These are phyloP conservation scores for Gyrodon lividus DNA, from an alignment of 768 basidiomycete species.

Conservation along the genomic window DNA sequence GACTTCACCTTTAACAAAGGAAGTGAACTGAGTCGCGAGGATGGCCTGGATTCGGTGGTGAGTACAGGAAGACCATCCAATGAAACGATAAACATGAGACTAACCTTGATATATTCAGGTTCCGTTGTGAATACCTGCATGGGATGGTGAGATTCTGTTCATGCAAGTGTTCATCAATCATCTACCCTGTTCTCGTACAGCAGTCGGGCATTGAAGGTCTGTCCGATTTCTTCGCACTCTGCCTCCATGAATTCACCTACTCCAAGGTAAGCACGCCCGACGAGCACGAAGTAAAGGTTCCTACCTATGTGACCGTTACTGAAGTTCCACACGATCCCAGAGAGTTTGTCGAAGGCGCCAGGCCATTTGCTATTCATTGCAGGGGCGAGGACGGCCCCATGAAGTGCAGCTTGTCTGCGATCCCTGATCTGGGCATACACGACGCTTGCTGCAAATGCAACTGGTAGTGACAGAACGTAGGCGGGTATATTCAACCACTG, in stretches of 20 bases:
- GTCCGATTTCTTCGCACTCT: slow-evolving; percentile 19
- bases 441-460: slow-evolving; percentile 15
- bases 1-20: slow-evolving; percentile 35
- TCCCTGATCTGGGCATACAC: slow-evolving; percentile 47
- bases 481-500: slow-evolving; percentile 13
- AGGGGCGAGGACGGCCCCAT: slow-evolving; percentile 49
- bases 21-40: slow-evolving; percentile 37
- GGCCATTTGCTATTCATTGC: slow-evolving; percentile 36
- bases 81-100: background rate
- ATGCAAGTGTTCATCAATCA: background rate
- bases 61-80: background rate
- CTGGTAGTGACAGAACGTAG: slow-evolving; percentile 27
- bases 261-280: background rate
- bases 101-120: slow-evolving; percentile 41
- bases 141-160: background rate
- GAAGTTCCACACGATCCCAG: slow-evolving; percentile 37
- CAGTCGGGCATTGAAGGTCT: slow-evolving; percentile 22
- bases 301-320: slow-evolving; percentile 49
- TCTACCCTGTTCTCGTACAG: slow-evolving; percentile 30
- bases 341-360: slow-evolving; percentile 49
- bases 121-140: slow-evolving; percentile 37
- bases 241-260: slow-evolving; percentile 12
- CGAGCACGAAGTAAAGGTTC: slow-evolving; percentile 3
- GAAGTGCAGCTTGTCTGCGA: slow-evolving; percentile 39
- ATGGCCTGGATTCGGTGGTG: slow-evolving; percentile 28